Evolutionary conservation across 805 yeast genomes (phyloP), one percentile per base, ranked within the genome.

Genomic region (Middelhovenomyces tepae): DNA sequence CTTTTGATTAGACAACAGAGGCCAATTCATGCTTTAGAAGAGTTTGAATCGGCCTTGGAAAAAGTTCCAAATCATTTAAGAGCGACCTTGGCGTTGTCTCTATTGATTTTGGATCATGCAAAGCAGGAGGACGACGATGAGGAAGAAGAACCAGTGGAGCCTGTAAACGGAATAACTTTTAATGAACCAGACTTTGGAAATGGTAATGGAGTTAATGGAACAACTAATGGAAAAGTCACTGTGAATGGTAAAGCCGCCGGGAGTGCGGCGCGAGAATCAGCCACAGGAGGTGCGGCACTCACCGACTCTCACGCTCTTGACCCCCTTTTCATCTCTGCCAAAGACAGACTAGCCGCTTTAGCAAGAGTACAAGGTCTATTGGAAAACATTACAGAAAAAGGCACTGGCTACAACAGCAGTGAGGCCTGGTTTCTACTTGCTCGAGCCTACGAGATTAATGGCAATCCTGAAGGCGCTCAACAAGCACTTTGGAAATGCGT

Each of bases 351-450:
- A 21, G 75, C 86, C 2, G 86, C 79, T 0, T 47, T 68, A n/a
- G 73, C 78, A 3, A 39, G 64, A 15, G 46, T 47, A 9, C 47
- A 61, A 51, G 43, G 61, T 10, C 42, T 66, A 14, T 43, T 69
- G 16, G 71, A 67, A 40, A 48, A 51, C 3, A 47, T 56, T 16
- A 47, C 57, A 2, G 51, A 53, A 8, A 54, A 59, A 2, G 50
- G 58, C n/a, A 62, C 64, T 10, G 75, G 72, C 7, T 52, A 65
- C 11, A 48, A 52, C 34, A 54, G 60, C 8, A 58, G 74, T 5
- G 94, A 84, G 52, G 64, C 78, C 8, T 79, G 87, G 80, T 78
- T 73, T 69, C 68, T 69, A 35, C 59, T 82, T 37, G 71, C 84
- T 2, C 56, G 65, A 42, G 66, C 81, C 15, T 79, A 79, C 50